Base-by-base conservation (phyloP, 139 green algal species). In the Chlamydomonas incerta region DNA sequence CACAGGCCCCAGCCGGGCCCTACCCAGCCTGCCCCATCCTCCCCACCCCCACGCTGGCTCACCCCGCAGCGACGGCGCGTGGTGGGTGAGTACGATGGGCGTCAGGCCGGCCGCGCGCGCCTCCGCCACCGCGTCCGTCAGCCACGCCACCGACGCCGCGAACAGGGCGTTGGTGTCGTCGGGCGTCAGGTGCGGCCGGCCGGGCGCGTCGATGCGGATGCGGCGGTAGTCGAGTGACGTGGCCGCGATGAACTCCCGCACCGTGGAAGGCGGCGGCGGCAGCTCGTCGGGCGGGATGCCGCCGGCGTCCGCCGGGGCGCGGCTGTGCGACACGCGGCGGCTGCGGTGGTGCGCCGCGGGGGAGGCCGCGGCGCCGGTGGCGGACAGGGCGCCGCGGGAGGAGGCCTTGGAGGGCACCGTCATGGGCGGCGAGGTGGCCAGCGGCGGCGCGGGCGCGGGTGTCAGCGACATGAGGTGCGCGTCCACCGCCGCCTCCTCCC, bases 221-320 rank as follows among this genome's bases (percentile, higher is more conserved):
- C 46, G 79, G 47, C 79, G 79, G 79, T 35, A 85, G 79, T 85
- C 79, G 9, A 85, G 79, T 29, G 79, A 85, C 47, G 79, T 85
- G 34, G 66, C 79, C 20, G 41, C 79, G 26, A 85, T 67, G 79
- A 58, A 85, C 31, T 75, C 65, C 3, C 66, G 47, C 21, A 75
- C n/a, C 37, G 65, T 85, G 79, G 24, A 5, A 6, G 65, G 65
- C 28, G 31, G 65, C n/a, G 65, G n/a, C 14, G 65, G 62, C 41
- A 50, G 5, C 41, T 50, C 41, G 6, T 50, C 41, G 41, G 41
- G 41, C 41, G 41, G 41, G 41, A 50, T 50, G 41, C 41, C 41
- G 41, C 41, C 41, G 41, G 6, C 41, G 5, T 50, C 11, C 14
- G 62, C 11, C 20, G 62, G 4, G 74, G 14, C 2, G 74, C 57